These are phyloP conservation scores for Chlorella sp. DNA, from an alignment of 139 green algal species.

Conservation along the genomic window DNA sequence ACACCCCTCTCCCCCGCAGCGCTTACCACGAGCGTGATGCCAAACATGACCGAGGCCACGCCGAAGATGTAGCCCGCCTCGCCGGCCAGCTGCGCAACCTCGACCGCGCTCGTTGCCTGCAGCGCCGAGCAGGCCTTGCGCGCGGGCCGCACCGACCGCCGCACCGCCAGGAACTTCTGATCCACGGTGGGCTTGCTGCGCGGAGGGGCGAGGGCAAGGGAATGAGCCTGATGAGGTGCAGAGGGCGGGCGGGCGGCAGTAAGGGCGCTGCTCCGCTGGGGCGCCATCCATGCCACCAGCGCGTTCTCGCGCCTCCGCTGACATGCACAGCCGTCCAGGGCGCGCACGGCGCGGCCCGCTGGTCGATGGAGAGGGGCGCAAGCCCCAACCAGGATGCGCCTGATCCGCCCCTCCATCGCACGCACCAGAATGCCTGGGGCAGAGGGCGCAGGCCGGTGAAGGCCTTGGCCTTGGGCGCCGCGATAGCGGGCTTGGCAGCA, in stretches of 20 bases:
- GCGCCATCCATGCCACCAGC: too few relatives aligned
- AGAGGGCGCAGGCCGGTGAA: not conserved
- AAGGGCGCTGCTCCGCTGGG: too few relatives aligned
- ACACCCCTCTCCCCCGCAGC: too few relatives aligned
- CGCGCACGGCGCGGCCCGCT: too few relatives aligned
- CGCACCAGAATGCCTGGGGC: not conserved
- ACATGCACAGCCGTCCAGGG: too few relatives aligned
- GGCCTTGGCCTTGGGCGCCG: not conserved
- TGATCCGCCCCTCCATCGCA: too few relatives aligned
- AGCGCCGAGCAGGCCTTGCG: slow-evolving; percentile 1
- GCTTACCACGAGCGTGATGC: slow-evolving; percentile 87
- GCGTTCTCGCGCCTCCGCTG: too few relatives aligned
- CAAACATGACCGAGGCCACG: slow-evolving; percentile 77
- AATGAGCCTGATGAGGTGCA: too few relatives aligned
- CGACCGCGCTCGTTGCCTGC: slow-evolving; percentile 40
- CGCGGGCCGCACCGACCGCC: not conserved
- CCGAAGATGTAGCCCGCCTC: slow-evolving; percentile 82
- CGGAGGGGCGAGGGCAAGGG: too few relatives aligned
- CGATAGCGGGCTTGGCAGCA: not conserved
- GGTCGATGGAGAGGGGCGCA: too few relatives aligned
- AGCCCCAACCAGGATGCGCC: too few relatives aligned
- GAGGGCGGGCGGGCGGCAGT: too few relatives aligned
- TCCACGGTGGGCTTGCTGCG: slow-evolving; percentile 20
- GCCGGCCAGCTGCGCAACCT: slow-evolving; percentile 81
- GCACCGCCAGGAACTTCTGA: slow-evolving; percentile 17